These are phyloP conservation scores for Linderniella brevidens DNA, from an alignment of 257 asterid genomes.

Conservation along the genomic window DNA sequence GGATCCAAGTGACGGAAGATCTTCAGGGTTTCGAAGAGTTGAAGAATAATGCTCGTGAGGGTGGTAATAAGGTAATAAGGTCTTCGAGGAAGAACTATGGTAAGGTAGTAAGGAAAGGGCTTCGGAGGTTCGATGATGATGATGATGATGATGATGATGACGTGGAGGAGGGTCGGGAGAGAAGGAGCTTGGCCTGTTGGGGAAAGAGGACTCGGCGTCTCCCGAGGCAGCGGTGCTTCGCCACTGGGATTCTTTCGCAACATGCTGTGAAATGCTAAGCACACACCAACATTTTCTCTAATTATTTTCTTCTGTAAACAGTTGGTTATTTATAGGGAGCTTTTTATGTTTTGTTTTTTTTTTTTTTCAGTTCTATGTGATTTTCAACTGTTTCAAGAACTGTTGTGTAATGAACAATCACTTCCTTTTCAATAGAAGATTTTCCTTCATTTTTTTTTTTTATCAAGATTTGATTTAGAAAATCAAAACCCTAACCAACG, in stretches of 20 bases:
- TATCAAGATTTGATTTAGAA: too few species aligned
- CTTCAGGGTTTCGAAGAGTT: slow-evolving; percentile 48
- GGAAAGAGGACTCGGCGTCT: slow-evolving; percentile 65
- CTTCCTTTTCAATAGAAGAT: too few species aligned
- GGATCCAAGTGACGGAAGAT: slow-evolving; percentile 55
- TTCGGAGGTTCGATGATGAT: slow-evolving; percentile 11
- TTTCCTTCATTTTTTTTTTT: too few species aligned
- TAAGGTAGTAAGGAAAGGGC: slow-evolving; percentile 25
- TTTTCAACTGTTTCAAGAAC: too few species aligned
- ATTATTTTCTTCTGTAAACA: too few species aligned
- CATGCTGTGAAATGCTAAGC: slow-evolving; percentile 20
- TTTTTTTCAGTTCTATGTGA: too few species aligned
- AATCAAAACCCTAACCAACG: too few species aligned
- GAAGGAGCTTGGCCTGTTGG: slow-evolving; percentile 43
- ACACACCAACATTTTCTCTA: too few species aligned
- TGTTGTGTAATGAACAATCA: too few species aligned
- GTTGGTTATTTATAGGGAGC: too few species aligned
- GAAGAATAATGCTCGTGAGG: slow-evolving; percentile 20
- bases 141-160: slow-evolving; percentile 8
- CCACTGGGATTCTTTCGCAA: slow-evolving; percentile 12
- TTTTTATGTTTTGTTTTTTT: too few species aligned
- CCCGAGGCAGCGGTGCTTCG: slow-evolving; percentile 42
- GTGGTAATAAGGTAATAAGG: slow-evolving; percentile 14
- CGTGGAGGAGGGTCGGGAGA: slow-evolving; percentile 23
- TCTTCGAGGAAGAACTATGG: slow-evolving; percentile 15